A percentile compares a stretch with the other conserved stretches of the same genome.
Conservation (phyloP, 2,329 filamentous ascomycete genomes). For the Cladosporium sp. region DNA sequence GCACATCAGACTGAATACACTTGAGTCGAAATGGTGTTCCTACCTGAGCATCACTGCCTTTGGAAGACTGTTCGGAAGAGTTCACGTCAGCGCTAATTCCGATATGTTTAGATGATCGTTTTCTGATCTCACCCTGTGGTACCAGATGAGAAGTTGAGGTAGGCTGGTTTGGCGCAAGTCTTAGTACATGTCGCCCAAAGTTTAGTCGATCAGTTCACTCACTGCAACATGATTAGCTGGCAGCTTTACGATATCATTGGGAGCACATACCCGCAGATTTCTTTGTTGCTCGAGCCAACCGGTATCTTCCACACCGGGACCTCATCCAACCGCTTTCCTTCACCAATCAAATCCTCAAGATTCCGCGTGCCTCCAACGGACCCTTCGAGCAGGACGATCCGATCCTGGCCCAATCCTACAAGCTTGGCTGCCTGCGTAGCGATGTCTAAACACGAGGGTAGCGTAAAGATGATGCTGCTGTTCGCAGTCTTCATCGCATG, state of each 20-base stretch:
- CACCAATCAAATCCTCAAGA: conserved; percentile 39
- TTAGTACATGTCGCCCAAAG: not conserved
- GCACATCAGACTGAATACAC: not conserved
- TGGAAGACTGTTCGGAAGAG: conserved; percentile 35
- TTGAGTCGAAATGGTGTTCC: not conserved
- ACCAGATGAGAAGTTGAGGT: conserved; percentile 52
- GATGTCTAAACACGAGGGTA: conserved; percentile 53
- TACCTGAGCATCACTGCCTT: conserved; percentile 49
- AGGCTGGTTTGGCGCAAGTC: conserved; percentile 34
- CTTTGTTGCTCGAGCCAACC: conserved; percentile 53
- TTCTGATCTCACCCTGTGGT: conserved; percentile 37
- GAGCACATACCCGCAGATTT: conserved; percentile 39
- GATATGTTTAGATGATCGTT: not conserved
- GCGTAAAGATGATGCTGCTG: conserved; percentile 58
- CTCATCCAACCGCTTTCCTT: conserved; percentile 32
- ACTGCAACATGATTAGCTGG: not conserved
- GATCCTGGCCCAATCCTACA: conserved; percentile 31
- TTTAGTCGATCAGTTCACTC: not conserved
- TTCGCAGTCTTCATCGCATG: conserved; percentile 61
- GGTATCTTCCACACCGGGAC: conserved; percentile 51
- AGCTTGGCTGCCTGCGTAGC: conserved; percentile 54
- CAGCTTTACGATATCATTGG: too few species aligned
- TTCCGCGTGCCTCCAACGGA: not conserved
- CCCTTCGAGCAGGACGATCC: conserved; percentile 15
- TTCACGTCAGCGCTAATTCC: not conserved